Conservation (phyloP, 116 monocot genomes). For the Iris pallida region DNA sequence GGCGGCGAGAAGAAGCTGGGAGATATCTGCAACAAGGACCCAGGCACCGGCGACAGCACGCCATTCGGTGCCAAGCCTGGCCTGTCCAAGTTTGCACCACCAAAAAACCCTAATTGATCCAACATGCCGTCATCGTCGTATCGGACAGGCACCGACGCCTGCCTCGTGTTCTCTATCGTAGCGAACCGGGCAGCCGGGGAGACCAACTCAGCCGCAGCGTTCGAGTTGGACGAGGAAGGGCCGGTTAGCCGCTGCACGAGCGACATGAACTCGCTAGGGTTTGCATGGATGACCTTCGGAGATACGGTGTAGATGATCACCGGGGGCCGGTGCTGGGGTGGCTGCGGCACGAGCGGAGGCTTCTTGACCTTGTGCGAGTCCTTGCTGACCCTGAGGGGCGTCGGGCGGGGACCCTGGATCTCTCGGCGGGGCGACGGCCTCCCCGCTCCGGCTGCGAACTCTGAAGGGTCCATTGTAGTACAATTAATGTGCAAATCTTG, state of each 20-base stretch:
- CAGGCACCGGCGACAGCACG: constrained; percentile 9
- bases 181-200: background rate
- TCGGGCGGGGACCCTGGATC: constrained; percentile 53
- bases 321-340: constrained; percentile 16
- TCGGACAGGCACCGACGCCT: background rate
- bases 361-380: constrained; percentile 53
- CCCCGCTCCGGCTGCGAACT: background rate
- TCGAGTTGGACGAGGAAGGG: background rate
- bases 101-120: constrained; percentile 3
- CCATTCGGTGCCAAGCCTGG: background rate
- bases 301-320: constrained; percentile 47
- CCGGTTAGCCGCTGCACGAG: constrained; percentile 44
- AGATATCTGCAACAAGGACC: background rate
- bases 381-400: constrained; percentile 40
- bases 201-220: background rate
- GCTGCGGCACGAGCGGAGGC: background rate
- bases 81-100: background rate
- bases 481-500: too few relatives aligned
- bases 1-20: background rate
- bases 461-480: background rate
- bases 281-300: constrained; percentile 37
- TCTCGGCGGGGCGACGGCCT: background rate
- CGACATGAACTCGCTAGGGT: constrained; percentile 36
- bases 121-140: background rate
- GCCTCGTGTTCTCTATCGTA: background rate